These are phyloP conservation scores for Pyronema domesticum DNA, from an alignment of 495 filamentous ascomycete genomes.

Conservation along the genomic window DNA sequence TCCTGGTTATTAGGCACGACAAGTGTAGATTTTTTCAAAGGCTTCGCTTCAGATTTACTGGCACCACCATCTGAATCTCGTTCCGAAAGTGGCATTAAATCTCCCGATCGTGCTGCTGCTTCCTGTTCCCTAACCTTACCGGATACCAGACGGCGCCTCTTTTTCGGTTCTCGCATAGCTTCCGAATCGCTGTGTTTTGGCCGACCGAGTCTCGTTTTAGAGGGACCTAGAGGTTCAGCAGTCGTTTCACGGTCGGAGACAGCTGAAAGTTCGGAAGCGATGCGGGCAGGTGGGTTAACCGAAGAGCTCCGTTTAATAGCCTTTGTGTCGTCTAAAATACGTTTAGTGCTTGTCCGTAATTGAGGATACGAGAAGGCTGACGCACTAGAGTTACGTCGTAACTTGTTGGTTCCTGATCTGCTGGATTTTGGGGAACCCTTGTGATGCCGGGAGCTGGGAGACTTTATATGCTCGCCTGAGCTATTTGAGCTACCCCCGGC, in stretches of 20 bases:
- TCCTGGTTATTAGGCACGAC: too few species aligned
- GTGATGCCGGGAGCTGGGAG: constrained; percentile 5
- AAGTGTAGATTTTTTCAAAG: too few species aligned
- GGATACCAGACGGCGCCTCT: constrained; percentile 19
- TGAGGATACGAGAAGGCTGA: background rate
- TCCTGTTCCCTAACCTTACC: constrained; percentile 21
- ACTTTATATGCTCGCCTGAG: constrained; percentile 4
- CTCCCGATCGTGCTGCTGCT: constrained; percentile 5
- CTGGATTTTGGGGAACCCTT: constrained; percentile 9
- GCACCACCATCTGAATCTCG: background rate
- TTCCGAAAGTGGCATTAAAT: background rate
- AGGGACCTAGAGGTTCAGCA: constrained; percentile 18
- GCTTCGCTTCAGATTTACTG: background rate
- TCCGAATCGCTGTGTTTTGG: constrained; percentile 22
- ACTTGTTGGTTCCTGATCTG: background rate
- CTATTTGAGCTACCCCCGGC: constrained; percentile 9
- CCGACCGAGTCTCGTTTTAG: constrained; percentile 12
- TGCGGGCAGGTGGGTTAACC: constrained; percentile 15
- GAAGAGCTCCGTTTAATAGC: constrained; percentile 11
- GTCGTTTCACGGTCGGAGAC: constrained; percentile 17
- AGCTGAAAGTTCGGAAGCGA: constrained; percentile 9
- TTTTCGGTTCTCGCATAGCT: constrained; percentile 11
- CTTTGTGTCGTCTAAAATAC: background rate
- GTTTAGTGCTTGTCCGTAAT: background rate
- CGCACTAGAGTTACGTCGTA: constrained; percentile 1